Conservation (phyloP, 495 filamentous ascomycete genomes). For the Clavariopsis aquatica region DNA sequence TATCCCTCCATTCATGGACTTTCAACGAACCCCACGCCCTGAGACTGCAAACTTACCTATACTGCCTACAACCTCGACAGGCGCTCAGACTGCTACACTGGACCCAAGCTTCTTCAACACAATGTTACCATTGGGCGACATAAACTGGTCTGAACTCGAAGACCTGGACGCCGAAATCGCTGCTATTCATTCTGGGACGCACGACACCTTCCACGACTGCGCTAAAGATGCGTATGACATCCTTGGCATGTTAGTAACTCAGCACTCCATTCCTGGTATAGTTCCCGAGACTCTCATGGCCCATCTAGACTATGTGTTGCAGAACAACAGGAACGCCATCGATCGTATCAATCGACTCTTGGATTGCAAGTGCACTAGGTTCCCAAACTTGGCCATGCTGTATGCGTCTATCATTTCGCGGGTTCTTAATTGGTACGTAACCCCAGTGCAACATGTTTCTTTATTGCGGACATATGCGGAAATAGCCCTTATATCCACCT, state of each 20-base stretch:
- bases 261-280: neutral
- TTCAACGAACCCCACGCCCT: no score
- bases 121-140: neutral
- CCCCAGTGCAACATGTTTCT: no score
- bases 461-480: no score
- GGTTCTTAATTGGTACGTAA: neutral
- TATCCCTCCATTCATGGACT: neutral
- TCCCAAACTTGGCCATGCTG: neutral
- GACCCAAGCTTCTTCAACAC: neutral
- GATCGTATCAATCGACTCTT: neutral
- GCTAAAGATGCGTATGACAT: neutral
- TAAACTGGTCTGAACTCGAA: neutral
- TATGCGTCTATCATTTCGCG: slow-evolving; percentile 8
- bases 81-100: neutral
- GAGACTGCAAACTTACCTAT: neutral
- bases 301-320: neutral
- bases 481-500: no score
- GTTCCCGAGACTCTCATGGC: neutral
- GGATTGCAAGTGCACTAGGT: neutral
- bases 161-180: neutral
- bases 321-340: neutral
- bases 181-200: neutral
- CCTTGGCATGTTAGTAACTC: neutral
- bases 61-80: neutral
- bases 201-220: neutral